phyloP scores from a whole-genome alignment of 1,284 basidiomycete genomes.

The Wallemia mellicola region DNA sequence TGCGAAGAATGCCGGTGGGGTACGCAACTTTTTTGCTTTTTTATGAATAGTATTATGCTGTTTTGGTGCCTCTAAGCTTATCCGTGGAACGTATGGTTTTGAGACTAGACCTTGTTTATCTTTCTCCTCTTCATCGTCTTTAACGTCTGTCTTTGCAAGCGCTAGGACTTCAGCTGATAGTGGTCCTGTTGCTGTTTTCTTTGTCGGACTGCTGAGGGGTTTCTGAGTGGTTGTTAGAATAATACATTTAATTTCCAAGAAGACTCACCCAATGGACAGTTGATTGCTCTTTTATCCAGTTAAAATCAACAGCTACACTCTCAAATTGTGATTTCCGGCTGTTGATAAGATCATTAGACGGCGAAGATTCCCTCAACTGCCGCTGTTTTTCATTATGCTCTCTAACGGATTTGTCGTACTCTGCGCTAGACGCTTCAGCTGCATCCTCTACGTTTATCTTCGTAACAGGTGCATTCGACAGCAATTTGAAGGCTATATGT shows the following conservation, averaged over 20 bases:
- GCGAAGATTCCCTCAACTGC: background rate
- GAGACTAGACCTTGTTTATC: background rate
- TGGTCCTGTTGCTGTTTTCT: background rate
- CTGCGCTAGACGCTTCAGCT: background rate
- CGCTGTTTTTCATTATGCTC: background rate
- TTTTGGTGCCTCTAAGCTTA: no score
- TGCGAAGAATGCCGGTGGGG: background rate
- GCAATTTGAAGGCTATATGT: background rate
- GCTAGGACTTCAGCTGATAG: background rate
- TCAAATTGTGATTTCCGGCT: background rate
- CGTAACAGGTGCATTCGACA: background rate
- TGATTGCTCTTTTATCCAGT: background rate
- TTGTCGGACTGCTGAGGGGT: background rate
- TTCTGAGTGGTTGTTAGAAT: background rate
- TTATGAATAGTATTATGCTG: background rate
- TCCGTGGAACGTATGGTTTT: background rate
- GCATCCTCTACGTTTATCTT: background rate
- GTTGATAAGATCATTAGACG: background rate
- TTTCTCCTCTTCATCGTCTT: background rate
- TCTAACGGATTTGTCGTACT: background rate
- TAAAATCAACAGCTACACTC: background rate
- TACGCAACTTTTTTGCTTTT: background rate
- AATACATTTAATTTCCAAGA: no score
- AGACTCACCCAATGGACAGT: background rate
- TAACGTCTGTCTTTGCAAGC: background rate